Percentiles rank a stretch among this genome's conserved stretches.
phyloP scores from a whole-genome alignment of 495 filamentous ascomycete genomes.

The Astrothelium subdiscretum region DNA sequence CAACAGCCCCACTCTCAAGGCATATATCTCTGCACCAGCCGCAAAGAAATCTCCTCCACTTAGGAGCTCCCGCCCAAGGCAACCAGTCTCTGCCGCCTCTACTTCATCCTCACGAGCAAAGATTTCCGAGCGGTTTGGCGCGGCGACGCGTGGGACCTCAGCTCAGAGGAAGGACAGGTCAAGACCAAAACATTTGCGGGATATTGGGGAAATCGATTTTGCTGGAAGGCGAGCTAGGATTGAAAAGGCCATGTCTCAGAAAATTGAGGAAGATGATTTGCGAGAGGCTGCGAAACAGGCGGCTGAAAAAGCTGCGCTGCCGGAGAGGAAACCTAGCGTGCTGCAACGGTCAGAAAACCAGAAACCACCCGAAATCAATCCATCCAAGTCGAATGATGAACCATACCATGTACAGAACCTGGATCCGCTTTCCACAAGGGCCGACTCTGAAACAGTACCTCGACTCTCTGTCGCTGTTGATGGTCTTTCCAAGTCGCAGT shows the following conservation, averaged over 20 bases:
- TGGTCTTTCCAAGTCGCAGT: slow-evolving; percentile 5
- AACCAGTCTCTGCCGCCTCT: slow-evolving; percentile 64
- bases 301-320: neutral
- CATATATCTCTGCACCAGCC: slow-evolving; percentile 53
- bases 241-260: slow-evolving; percentile 67
- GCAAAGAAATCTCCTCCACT: slow-evolving; percentile 61
- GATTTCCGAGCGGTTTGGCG: slow-evolving; percentile 36
- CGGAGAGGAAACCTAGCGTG: neutral
- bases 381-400: neutral
- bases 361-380: neutral
- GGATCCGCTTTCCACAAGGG: neutral
- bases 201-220: slow-evolving; percentile 64
- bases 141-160: slow-evolving; percentile 13
- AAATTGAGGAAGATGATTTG: slow-evolving; percentile 56
- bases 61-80: slow-evolving; percentile 69
- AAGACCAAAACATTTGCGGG: slow-evolving; percentile 36
- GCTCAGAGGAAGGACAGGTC: slow-evolving; percentile 13
- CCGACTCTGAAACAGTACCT: slow-evolving; percentile 6
- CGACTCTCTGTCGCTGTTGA: slow-evolving; percentile 10
- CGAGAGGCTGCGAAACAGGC: slow-evolving; percentile 33
- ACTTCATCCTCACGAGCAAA: slow-evolving; percentile 55
- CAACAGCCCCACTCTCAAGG: slow-evolving; percentile 41
- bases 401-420: neutral
- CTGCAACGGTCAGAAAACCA: neutral
- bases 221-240: slow-evolving; percentile 65